A percentile compares a stretch with the other conserved stretches of the same genome.
Conservation (phyloP, 176 grass and related monocot species). For the Eleusine indica region DNA sequence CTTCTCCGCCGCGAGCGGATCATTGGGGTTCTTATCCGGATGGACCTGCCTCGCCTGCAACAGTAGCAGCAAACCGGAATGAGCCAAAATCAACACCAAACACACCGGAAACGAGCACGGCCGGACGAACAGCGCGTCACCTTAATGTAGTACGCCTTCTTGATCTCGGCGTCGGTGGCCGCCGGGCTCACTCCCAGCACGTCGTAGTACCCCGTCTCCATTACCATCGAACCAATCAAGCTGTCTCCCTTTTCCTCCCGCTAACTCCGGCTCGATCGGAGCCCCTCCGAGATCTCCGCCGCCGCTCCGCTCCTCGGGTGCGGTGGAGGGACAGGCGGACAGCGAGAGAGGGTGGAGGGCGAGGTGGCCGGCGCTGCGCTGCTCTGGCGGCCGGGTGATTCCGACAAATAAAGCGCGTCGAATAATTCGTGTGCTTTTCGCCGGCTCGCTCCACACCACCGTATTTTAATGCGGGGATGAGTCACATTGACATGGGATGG, state of each 20-base stretch:
- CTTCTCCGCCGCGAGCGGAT: constrained; percentile 74
- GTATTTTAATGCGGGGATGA: constrained; percentile 48
- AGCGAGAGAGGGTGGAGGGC: not conserved
- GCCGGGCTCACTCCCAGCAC: constrained; percentile 76
- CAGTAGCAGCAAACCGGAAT: constrained; percentile 22
- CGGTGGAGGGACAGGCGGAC: not conserved
- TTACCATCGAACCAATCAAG: constrained; percentile 56
- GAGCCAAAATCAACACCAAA: not conserved
- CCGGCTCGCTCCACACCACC: not conserved
- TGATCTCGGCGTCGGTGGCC: constrained; percentile 88
- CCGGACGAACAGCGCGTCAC: not conserved
- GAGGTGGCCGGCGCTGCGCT: constrained; percentile 28
- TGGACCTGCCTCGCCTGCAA: constrained; percentile 93
- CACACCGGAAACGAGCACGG: not conserved
- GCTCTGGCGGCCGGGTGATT: constrained; percentile 30
- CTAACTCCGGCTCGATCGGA: constrained; percentile 9
- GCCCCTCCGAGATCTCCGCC: constrained; percentile 2
- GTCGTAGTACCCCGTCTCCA: constrained; percentile 94
- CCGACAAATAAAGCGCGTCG: constrained; percentile 47
- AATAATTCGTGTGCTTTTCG: constrained; percentile 42
- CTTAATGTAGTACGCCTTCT: constrained; percentile 94
- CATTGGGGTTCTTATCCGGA: constrained; percentile 94
- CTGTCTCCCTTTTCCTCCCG: not conserved
- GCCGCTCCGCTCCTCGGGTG: not conserved
- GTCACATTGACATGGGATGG: not conserved